Evolutionary conservation across 768 basidiomycete species (phyloP), one percentile per base, ranked within the genome.

Genomic region (Rhizopogon vinicolor): DNA sequence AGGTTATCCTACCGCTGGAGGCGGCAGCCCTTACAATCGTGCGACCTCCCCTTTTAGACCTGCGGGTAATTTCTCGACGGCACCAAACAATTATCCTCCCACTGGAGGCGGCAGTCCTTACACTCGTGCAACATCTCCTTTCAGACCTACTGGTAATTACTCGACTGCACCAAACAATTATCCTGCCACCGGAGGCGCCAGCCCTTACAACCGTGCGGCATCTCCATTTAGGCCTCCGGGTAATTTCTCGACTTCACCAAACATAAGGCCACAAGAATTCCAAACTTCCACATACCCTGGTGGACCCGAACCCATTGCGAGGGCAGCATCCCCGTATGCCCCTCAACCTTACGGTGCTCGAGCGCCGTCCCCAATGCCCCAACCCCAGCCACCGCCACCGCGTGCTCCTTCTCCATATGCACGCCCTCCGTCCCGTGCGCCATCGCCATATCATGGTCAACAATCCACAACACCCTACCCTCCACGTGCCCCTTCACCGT

Each of bases 111-210:
- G 57, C 28, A 60, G 31, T 44, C 48, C 63, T 53, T 66, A 65
- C 67, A 56, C 63, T 66, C 63, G 76, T 57, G 65, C 75, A n/a
- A 31, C 62, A 43, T 68, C 73, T 28, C 67, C 74, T 4, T 75
- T 69, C 53, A 65, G 69, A 41, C 67, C 50, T 39, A 59, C 62
- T 40, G 50, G 72, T 10, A 62, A 68, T 5, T 75, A 75, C 58
- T 35, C 58, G 25, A 60, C 33, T 18, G 82, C 82, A n/a, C 83
- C 83, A 9, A 79, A 78, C 59, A 64, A 77, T 59, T 78, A 78
- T 16, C 65, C 80, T 44, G 5, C 35, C 35, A 10, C 35, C 4
- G 66, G 67, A 22, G 63, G 65, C 22, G 41, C 57, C 31, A 60
- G 39, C 48, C 51, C 64, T 54, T 66, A 65, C 67, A 57, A 64